Evolutionary conservation across 2,329 filamentous ascomycete species (phyloP), one percentile per base, ranked within the genome.

Genomic region (Trichoderma koningii): DNA sequence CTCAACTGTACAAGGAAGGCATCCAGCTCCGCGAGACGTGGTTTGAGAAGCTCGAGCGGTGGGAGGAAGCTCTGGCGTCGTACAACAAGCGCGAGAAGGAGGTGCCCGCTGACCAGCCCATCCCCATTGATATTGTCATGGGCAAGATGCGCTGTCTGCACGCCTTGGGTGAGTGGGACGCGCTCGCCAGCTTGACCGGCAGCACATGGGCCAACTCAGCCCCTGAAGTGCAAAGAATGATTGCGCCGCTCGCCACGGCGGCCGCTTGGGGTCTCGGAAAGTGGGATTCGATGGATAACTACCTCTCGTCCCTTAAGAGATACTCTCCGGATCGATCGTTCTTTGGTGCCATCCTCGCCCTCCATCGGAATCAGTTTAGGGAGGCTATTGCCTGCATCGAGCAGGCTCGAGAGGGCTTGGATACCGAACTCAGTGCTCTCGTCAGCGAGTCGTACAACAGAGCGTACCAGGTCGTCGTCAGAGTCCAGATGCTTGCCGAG

Each of bases 101-200:
- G 69, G 83, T 92, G 34, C 81, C 82, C 0, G 76, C 80, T 2
- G 83, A 86, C 64, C 79, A 84, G 66, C 75, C 80, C 1, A 78
- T 82, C 0, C 93, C 92, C 0, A 92, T 99, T 67, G 95, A 98
- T 66, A 92, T 99, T 62, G 93, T 96, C 41, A 98, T 99, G 93
- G 95, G 95, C 70, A 99, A 99, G 79, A 99, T 99, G 95, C 89
- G 95, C 55, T 99, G 95, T 83, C 80, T 98, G 68, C 95, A 99
- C 75, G 96, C 95, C 9, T 83, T 99, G 42, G 95, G 95, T 67
- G 95, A 99, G 76, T 99, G 95, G 95, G 96, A 98, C 70, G 88
- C 92, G 4, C 83, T 99, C 17, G 96, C 94, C 0, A 88, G 87
- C 55, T 83, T 99, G 63, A 94, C 93, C 0, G 90, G 96, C 73